A percentile compares a stretch with the other conserved stretches of the same genome.
phyloP scores from a whole-genome alignment of 1,284 basidiomycete genomes.

The Moesziomyces antarcticus region DNA sequence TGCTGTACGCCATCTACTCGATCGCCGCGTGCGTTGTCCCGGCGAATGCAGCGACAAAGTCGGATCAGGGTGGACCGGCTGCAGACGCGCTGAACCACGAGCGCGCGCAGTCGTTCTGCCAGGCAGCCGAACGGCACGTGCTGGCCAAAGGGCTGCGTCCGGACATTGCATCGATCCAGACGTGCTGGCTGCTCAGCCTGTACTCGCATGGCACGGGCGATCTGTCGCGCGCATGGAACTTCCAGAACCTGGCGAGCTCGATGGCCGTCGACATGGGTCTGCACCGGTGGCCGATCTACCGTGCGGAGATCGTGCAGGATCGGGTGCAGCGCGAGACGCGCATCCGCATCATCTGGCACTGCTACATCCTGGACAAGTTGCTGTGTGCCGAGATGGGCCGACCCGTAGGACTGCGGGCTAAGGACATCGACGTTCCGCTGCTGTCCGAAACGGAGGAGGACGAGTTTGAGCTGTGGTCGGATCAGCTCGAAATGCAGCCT shows the following conservation, averaged over 20 bases:
- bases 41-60: conserved; percentile 13
- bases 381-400: conserved; percentile 69
- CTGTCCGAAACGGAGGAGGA: conserved; percentile 69
- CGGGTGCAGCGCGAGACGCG: conserved; percentile 65
- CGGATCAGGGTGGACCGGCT: not conserved
- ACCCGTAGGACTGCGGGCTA: conserved; percentile 67
- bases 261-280: conserved; percentile 70
- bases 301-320: conserved; percentile 52
- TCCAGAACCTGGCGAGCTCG: conserved; percentile 68
- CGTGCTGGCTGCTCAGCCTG: conserved; percentile 68
- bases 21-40: conserved; percentile 54
- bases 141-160: conserved; percentile 52
- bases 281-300: conserved; percentile 64
- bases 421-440: conserved; percentile 68
- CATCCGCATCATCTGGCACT: conserved; percentile 69
- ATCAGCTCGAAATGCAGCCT: conserved; percentile 48
- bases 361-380: conserved; percentile 69
- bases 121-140: conserved; percentile 49
- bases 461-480: conserved; percentile 69
- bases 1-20: conserved; percentile 56
- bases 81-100: conserved; percentile 33
- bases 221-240: conserved; percentile 68
- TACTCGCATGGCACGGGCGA: conserved; percentile 70
- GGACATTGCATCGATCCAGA: conserved; percentile 63
- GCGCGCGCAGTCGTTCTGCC: conserved; percentile 41